Percentiles rank a stretch among this genome's conserved stretches.
These are phyloP conservation scores for Fonsecaea nubica DNA, from an alignment of 2,329 filamentous ascomycete genomes.

Conservation along the genomic window DNA sequence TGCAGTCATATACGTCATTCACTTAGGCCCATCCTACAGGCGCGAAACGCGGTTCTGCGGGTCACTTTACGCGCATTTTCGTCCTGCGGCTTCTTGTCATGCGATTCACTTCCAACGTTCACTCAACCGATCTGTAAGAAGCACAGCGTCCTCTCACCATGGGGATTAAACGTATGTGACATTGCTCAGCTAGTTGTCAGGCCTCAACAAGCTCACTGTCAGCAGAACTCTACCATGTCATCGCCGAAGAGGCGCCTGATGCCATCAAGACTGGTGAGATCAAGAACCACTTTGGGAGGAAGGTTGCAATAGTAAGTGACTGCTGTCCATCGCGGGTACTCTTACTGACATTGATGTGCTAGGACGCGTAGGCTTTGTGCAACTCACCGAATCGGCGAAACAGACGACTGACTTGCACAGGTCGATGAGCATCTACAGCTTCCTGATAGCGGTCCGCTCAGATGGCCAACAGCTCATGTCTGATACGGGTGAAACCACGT, in stretches of 20 bases:
- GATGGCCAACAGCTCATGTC: conserved; percentile 96
- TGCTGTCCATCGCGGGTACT: conserved; percentile 31
- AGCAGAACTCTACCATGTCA: conserved; percentile 74
- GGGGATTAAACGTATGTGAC: conserved; percentile 59
- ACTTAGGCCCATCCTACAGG: neutral
- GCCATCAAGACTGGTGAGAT: conserved; percentile 96
- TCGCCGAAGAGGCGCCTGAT: conserved; percentile 92
- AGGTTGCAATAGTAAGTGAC: conserved; percentile 87
- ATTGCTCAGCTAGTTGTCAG: conserved; percentile 7
- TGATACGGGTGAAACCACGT: conserved; percentile 94
- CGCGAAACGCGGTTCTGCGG: conserved; percentile 22
- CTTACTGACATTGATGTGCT: conserved; percentile 20
- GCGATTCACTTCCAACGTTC: neutral
- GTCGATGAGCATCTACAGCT: conserved; percentile 99
- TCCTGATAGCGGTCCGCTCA: conserved; percentile 95
- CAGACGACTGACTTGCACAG: conserved; percentile 49
- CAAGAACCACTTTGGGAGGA: conserved; percentile 98
- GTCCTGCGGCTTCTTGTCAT: conserved; percentile 4
- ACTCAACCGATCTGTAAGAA: conserved; percentile 3
- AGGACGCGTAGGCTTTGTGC: conserved; percentile 54
- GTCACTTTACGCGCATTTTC: conserved; percentile 14
- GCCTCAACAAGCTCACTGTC: conserved; percentile 25
- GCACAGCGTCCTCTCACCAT: conserved; percentile 43
- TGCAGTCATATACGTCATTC: conserved; percentile 13
- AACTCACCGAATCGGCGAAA: conserved; percentile 19